Conservation (phyloP, 306 rosid species). For the Heteromeles arbutifolia region DNA sequence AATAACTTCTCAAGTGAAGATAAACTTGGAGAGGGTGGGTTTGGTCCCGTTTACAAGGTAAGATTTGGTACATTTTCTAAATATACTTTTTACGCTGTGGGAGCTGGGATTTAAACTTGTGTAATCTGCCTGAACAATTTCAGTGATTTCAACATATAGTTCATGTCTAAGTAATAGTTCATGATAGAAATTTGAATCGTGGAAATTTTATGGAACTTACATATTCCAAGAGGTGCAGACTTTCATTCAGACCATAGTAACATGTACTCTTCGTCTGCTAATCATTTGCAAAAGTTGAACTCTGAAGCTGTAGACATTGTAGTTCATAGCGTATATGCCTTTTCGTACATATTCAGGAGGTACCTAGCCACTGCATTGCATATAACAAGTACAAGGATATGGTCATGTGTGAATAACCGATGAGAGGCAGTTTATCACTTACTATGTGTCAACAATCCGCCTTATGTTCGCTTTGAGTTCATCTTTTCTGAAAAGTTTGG, state of each 20-base stretch:
- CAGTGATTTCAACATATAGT: neutral
- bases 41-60: conserved; percentile 35
- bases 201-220: conserved; percentile 23
- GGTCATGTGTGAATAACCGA: neutral
- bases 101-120: too few species aligned
- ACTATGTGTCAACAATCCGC: conserved; percentile 58
- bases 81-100: too few species aligned
- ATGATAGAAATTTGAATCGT: neutral
- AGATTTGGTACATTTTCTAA: neutral
- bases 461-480: conserved; percentile 56
- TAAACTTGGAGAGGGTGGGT: conserved; percentile 40
- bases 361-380: conserved; percentile 44
- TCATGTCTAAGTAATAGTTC: neutral
- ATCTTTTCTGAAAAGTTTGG: conserved; percentile 48
- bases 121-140: conserved; percentile 27
- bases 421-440: conserved; percentile 12
- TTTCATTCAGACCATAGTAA: conserved; percentile 35
- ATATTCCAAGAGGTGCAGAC: conserved; percentile 44
- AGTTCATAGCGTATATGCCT: conserved; percentile 57
- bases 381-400: neutral
- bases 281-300: conserved; percentile 58
- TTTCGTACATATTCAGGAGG: conserved; percentile 54
- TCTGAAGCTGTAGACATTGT: conserved; percentile 37
- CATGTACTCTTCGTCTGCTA: conserved; percentile 44
- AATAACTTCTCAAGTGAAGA: conserved; percentile 25